phyloP scores from a whole-genome alignment of 1,284 basidiomycete species.

The Rhodotorula glutinis region DNA sequence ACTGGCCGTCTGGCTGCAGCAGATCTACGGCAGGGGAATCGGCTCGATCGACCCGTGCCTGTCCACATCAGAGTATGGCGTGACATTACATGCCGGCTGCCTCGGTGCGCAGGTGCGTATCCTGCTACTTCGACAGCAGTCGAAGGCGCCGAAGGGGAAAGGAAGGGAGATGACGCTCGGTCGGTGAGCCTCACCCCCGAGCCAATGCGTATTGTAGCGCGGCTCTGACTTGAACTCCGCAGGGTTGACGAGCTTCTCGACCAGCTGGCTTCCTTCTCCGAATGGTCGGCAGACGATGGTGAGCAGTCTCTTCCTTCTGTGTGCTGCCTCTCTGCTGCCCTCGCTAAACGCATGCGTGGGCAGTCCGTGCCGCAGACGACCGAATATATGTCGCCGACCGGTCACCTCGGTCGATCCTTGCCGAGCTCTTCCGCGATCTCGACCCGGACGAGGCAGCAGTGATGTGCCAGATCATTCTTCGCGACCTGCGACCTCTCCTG shows the following conservation, averaged over 20 bases:
- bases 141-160: conserved; percentile 47
- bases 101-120: conserved; percentile 63
- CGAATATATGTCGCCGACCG: no score
- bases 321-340: no score
- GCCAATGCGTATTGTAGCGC: no score
- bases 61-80: neutral
- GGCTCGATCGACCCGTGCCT: conserved; percentile 3
- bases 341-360: no score
- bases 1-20: conserved; percentile 60
- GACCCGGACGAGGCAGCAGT: conserved; percentile 62
- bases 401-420: conserved; percentile 54
- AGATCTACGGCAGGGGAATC: conserved; percentile 41
- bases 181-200: no score
- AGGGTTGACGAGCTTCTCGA: conserved; percentile 64
- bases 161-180: conserved; percentile 31
- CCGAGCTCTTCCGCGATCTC: conserved; percentile 57
- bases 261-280: conserved; percentile 65
- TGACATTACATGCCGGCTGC: conserved; percentile 55
- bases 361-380: no score
- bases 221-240: conserved; percentile 15
- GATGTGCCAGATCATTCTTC: conserved; percentile 76
- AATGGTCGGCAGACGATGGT: conserved; percentile 56
- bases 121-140: conserved; percentile 47
- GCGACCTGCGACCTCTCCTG: conserved; percentile 71
- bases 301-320: neutral